Conservation (phyloP, 306 rosid species). For the Betula pendula region DNA sequence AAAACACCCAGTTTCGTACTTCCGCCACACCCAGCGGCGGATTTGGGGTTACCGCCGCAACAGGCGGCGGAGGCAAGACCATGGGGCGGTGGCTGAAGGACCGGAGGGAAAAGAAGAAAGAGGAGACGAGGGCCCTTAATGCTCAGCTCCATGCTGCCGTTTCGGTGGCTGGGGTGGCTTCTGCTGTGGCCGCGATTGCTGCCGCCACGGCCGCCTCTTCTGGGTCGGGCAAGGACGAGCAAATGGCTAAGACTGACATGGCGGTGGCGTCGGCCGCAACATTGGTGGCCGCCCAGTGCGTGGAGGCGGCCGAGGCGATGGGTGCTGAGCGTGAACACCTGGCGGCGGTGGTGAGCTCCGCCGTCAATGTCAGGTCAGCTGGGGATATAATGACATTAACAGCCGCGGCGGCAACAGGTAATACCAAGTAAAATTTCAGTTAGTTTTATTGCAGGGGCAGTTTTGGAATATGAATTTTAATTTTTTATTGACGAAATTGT, state of each 20-base stretch:
- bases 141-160: conserved; percentile 91
- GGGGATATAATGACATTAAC: conserved; percentile 91
- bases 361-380: conserved; percentile 85
- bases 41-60: conserved; percentile 14
- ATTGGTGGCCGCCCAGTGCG: conserved; percentile 89
- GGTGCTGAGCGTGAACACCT: conserved; percentile 94
- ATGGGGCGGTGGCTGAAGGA: conserved; percentile 96
- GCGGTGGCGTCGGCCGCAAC: conserved; percentile 97
- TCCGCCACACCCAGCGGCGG: conserved; percentile 2
- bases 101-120: conserved; percentile 89
- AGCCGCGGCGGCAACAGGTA: conserved; percentile 90
- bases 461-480: neutral
- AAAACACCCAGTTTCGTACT: conserved; percentile 36
- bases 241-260: conserved; percentile 67
- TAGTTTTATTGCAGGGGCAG: neutral
- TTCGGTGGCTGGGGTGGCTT: conserved; percentile 88
- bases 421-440: no score
- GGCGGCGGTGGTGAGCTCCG: conserved; percentile 74
- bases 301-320: conserved; percentile 88
- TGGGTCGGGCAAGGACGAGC: conserved; percentile 56
- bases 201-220: conserved; percentile 77
- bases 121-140: conserved; percentile 77
- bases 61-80: conserved; percentile 59
- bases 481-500: conserved; percentile 4
- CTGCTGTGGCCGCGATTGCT: conserved; percentile 80